Base-by-base conservation (phyloP, 768 basidiomycete species). In the Gymnopilus junonius region DNA sequence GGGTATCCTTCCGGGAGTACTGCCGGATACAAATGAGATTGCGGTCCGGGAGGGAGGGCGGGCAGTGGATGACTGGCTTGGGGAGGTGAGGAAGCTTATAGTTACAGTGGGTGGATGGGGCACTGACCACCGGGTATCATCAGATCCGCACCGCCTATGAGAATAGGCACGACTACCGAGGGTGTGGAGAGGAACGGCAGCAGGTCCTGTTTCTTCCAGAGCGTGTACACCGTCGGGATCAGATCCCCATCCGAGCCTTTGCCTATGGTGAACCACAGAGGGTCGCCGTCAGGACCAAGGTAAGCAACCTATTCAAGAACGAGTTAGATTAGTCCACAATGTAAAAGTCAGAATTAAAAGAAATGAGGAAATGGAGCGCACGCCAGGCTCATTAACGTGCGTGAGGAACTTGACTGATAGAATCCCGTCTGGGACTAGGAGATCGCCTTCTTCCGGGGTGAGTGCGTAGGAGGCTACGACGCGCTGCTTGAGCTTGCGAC, bases 71-170 rank as follows among this genome's bases (percentile, higher is more conserved):
- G 64, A 92, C 90, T 92, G 71, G 71, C 80, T 81, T 81, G 73
- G 69, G 63, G 61, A 45, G 60, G 15, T 12, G 15, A 35, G 6
- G 34, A 27, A 32, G 15, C 32, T 17, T 29, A 12, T 32, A 23
- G n/a, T 50, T 50, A 0, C 6, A 27, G 23, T 43, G n/a, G 15
- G 31, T 27, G 17, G 8, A 42, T n/a, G 21, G 37, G 23, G 1
- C 31, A 79, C 87, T 70, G 70, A 90, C 91, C 91, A 75, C 93
- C 93, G 4, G 93, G 92, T 34, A 91, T 87, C 92, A 95, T 94
- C 8, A 95, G 83, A 77, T 95, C 93, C 0, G 93, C 92, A n/a
- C 94, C 93, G 10, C 85, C 86, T 3, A 86, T 77, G 12, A 95
- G 82, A 25, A 88, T 80, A 1, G 89, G 89, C 37, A 94, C 85